phyloP scores from a whole-genome alignment of 257 asterid genomes.

The Petunia secreta region DNA sequence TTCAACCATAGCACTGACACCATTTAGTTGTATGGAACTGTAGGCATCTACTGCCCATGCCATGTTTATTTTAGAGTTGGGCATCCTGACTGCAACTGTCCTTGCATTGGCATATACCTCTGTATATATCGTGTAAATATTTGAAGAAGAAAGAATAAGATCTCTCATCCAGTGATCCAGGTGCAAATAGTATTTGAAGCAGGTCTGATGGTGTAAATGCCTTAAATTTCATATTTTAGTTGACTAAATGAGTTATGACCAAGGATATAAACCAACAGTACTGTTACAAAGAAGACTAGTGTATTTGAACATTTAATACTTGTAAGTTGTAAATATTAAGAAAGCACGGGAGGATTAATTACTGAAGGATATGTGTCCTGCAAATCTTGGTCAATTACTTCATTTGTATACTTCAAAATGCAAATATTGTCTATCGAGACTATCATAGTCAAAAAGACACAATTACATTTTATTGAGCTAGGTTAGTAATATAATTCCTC shows the following conservation, averaged over 20 bases:
- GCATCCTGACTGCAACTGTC: background rate
- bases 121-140: constrained; percentile 21
- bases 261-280: background rate
- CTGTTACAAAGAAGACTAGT: background rate
- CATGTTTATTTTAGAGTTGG: background rate
- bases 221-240: background rate
- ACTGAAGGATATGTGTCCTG: no score
- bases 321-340: no score
- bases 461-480: no score
- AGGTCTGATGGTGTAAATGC: background rate
- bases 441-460: no score
- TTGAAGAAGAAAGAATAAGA: background rate
- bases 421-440: no score
- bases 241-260: background rate
- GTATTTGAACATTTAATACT: background rate
- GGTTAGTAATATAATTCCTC: no score
- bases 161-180: background rate
- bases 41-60: background rate
- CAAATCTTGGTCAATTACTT: no score
- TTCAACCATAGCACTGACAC: background rate
- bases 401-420: no score
- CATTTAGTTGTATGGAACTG: background rate
- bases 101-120: background rate
- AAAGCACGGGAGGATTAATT: no score
- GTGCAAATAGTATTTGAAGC: background rate